Base-by-base conservation (phyloP, 2,329 filamentous ascomycete species). In the Pyricularia sp. region DNA sequence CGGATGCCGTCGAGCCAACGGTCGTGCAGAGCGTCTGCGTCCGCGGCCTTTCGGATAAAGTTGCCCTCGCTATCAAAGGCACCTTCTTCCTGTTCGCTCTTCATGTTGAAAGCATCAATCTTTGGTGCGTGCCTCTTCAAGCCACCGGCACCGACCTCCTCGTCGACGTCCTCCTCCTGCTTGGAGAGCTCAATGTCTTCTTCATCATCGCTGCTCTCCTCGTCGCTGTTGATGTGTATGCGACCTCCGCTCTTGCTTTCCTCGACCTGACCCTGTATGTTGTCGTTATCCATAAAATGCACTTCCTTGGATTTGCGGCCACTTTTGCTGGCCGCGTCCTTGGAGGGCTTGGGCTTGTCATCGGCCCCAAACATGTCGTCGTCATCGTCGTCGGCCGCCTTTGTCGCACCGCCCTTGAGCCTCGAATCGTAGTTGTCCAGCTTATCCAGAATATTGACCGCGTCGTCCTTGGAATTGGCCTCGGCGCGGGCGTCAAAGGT, bases 91-190 rank as follows among this genome's bases (percentile, higher is more conserved):
- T 96, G 90, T 78, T 99, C 95, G 14, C 87, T 82, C 70, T 88
- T 89, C 84, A 99, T 92, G 76, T 99, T 98, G 84, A 99, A 99
- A 2, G 94, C 94, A 78, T 98, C 95, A 6, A 99, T 85, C 77
- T 95, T 92, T 1, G 95, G 95, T 1, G 95, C 95, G 78, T 97
- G 93, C 74, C 89, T 92, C 81, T 97, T 98, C 74, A 96, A 90
- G 1, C 92, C 91, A 17, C 95, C 95, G 1, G 92, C 90, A 1
- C 95, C 95, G 6, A 99, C 84, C 78, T 99, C 95, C 68, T 94
- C 90, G 73, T 97, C 95, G 20, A 97, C 77, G 23, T 88, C 92
- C 70, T 91, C 88, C 72, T 92, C 92, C 42, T 92, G 79, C 65
- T 88, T 88, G 31, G 92, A 93, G 71, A 92, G 86, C 66, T 92